Percentiles rank a stretch among this genome's conserved stretches.
These are phyloP conservation scores for Malus sieversii DNA, from an alignment of 306 rosid genomes.

Conservation along the genomic window DNA sequence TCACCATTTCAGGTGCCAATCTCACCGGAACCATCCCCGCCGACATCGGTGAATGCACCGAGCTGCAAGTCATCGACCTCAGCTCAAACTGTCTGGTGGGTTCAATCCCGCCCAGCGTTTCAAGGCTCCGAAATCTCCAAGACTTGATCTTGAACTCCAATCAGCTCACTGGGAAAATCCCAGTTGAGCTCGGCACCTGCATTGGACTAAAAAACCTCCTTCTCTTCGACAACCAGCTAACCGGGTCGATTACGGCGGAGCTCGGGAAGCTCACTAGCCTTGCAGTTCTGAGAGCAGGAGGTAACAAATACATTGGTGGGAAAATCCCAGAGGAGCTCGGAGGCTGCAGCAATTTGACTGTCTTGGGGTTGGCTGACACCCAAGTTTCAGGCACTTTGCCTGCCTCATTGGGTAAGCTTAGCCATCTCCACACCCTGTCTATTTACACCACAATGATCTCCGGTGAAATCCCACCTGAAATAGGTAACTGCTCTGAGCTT, in stretches of 20 bases:
- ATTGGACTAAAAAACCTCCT: conserved; percentile 31
- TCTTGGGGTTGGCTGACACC: conserved; percentile 76
- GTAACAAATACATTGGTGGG: conserved; percentile 66
- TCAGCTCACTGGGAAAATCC: conserved; percentile 67
- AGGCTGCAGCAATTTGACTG: conserved; percentile 61
- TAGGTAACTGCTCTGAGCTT: conserved; percentile 90
- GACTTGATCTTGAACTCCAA: conserved; percentile 65
- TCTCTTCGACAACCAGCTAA: conserved; percentile 58
- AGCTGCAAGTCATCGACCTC: conserved; percentile 45
- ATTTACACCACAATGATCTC: conserved; percentile 87
- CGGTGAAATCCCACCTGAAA: conserved; percentile 78
- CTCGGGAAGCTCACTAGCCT: conserved; percentile 53
- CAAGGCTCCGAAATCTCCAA: conserved; percentile 43
- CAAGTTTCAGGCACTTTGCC: conserved; percentile 68
- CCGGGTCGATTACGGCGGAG: conserved; percentile 43
- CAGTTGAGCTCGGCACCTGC: conserved; percentile 52
- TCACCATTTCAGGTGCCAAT: conserved; percentile 69
- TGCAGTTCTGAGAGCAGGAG: conserved; percentile 69
- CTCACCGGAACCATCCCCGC: conserved; percentile 62
- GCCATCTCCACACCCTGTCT: conserved; percentile 64
- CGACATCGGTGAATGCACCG: conserved; percentile 46
- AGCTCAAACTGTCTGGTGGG: conserved; percentile 70
- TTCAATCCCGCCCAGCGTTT: conserved; percentile 51
- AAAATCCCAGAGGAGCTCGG: conserved; percentile 73
- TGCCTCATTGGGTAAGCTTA: conserved; percentile 60